These are phyloP conservation scores for Chytriomyces confervae DNA, from an alignment of 192 early-diverging fungal species.

Conservation along the genomic window DNA sequence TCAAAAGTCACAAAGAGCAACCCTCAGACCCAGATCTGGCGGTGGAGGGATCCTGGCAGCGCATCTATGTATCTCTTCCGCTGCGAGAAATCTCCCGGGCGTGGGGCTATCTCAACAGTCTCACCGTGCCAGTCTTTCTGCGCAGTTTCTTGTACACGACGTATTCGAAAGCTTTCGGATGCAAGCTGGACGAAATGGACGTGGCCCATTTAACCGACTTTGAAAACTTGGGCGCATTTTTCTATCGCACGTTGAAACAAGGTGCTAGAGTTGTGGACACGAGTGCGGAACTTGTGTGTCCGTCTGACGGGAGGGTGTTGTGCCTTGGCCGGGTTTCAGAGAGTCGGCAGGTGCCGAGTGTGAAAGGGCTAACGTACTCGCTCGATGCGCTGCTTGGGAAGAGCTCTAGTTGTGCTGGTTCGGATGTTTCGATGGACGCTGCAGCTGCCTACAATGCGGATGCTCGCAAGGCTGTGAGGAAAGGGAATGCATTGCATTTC, in stretches of 20 bases:
- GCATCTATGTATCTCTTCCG: slow-evolving; percentile 84
- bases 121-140: slow-evolving; percentile 81
- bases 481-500: slow-evolving; percentile 82
- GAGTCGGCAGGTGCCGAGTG: slow-evolving; percentile 81
- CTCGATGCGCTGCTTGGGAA: slow-evolving; percentile 86
- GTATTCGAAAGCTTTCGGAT: slow-evolving; percentile 87
- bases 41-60: slow-evolving; percentile 89
- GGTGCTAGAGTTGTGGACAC: slow-evolving; percentile 77
- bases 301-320: slow-evolving; percentile 90
- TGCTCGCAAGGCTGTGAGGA: slow-evolving; percentile 13
- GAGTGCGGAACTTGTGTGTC: slow-evolving; percentile 73
- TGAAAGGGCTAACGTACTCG: slow-evolving; percentile 93
- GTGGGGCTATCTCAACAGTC: slow-evolving; percentile 88
- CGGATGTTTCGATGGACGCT: neutral
- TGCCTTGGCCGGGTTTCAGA: slow-evolving; percentile 84
- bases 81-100: slow-evolving; percentile 87
- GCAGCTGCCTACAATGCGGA: neutral
- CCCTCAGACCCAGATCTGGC: slow-evolving; percentile 43
- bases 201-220: slow-evolving; percentile 79
- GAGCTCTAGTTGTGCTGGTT: slow-evolving; percentile 25
- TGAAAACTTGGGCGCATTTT: slow-evolving; percentile 87
- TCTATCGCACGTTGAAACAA: slow-evolving; percentile 87
- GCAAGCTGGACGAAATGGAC: slow-evolving; percentile 93
- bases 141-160: slow-evolving; percentile 75
- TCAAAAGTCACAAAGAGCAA: slow-evolving; percentile 43